Evolutionary conservation across 129 eudicot species (phyloP).

Genomic region (Pulicaria dysenterica): DNA sequence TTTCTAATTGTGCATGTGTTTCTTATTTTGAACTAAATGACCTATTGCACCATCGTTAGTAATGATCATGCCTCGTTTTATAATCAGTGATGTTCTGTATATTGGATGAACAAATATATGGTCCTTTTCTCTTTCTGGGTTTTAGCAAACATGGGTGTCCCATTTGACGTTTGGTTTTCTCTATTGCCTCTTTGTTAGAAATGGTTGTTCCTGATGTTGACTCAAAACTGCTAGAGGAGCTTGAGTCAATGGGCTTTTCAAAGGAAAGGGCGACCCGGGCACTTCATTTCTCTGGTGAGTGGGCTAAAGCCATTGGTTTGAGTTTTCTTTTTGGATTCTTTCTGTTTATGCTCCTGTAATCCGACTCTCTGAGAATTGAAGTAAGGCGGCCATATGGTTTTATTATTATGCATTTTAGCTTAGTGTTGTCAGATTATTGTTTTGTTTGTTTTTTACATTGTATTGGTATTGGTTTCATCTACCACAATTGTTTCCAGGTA

Average conservation of each 20-base stretch:
- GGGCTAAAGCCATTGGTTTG: neutral
- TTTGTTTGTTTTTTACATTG: neutral
- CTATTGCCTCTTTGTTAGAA: conserved; percentile 43
- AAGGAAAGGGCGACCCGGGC: conserved; percentile 82
- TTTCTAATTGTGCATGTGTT: conserved; percentile 5
- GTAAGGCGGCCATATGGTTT: neutral
- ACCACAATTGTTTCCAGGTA: conserved; percentile 54
- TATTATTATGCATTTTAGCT: too few species aligned
- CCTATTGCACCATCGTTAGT: neutral
- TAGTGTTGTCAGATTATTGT: too few species aligned
- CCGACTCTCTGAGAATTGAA: neutral
- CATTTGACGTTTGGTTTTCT: conserved; percentile 10
- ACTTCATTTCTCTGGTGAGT: conserved; percentile 90
- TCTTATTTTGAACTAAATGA: conserved; percentile 1
- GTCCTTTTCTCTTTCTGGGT: neutral
- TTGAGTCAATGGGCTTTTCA: conserved; percentile 84
- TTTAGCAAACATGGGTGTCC: neutral
- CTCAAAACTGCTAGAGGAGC: conserved; percentile 67
- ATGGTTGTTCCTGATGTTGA: conserved; percentile 96
- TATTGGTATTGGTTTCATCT: conserved; percentile 13
- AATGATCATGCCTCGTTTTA: neutral
- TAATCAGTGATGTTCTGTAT: neutral
- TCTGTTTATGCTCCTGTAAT: conserved; percentile 9
- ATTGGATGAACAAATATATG: conserved; percentile 18
- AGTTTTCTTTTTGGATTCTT: neutral